Evolutionary conservation across 306 rosid species (phyloP).

Genomic region (Sphenostylis stenocarpa): DNA sequence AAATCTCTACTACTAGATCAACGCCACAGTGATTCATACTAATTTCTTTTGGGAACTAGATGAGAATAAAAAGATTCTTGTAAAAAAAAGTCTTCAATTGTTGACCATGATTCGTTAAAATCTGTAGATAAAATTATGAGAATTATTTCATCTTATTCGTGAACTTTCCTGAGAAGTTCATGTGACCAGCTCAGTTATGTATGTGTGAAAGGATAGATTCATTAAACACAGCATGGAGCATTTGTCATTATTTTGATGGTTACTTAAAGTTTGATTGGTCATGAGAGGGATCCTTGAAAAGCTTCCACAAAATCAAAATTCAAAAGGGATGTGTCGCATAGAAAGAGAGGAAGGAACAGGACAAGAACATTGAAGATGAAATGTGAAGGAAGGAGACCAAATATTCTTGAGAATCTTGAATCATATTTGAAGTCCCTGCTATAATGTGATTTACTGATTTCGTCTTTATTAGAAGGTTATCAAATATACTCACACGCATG

Average conservation of each 20-base stretch:
- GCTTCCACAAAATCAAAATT: neutral
- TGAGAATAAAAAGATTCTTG: no score
- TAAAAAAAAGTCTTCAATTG: no score
- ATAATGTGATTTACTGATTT: neutral
- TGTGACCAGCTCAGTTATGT: neutral
- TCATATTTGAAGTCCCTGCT: neutral
- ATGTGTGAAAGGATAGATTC: neutral
- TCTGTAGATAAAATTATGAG: neutral
- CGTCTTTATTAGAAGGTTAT: neutral
- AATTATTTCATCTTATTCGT: neutral
- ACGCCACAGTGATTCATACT: no score
- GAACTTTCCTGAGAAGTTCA: neutral
- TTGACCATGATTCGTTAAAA: neutral
- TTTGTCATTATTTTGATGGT: neutral
- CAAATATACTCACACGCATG: no score
- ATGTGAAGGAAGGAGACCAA: slow-evolving; percentile 7
- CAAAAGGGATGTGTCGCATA: neutral
- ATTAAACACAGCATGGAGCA: neutral
- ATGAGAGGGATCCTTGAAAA: slow-evolving; percentile 2
- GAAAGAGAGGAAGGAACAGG: neutral
- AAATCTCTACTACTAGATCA: no score
- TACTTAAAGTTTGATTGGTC: neutral
- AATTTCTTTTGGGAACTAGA: no score
- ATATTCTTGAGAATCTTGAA: neutral
- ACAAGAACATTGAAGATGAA: slow-evolving; percentile 6